A percentile compares a stretch with the other conserved stretches of the same genome.
These are phyloP conservation scores for Nannochloropsis gaditana DNA, from an alignment of 108 stramenopile genomes.

Conservation along the genomic window DNA sequence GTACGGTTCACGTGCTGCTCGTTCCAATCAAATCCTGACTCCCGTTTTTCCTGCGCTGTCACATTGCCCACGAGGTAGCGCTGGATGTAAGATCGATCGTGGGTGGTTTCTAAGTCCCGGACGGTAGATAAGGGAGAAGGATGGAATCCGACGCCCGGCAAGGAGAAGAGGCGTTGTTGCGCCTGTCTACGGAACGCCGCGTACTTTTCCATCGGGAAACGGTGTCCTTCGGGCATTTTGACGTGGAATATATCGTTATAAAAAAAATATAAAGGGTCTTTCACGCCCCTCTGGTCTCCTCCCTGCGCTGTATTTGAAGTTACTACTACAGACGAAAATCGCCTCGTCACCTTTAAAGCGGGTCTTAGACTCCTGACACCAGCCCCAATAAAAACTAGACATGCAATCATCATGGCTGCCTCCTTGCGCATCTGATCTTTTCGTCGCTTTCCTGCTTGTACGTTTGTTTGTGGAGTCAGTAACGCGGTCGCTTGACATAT, in stretches of 20 bases:
- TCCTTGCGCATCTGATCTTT: neutral
- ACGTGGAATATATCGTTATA: slow-evolving; percentile 91
- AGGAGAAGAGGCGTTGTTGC: neutral
- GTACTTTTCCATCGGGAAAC: slow-evolving; percentile 91
- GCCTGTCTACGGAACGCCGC: slow-evolving; percentile 58
- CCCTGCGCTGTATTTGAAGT: too few species aligned
- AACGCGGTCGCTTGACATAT: too few species aligned
- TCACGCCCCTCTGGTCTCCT: neutral
- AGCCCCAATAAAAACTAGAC: neutral
- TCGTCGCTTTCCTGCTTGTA: neutral
- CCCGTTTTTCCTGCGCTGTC: slow-evolving; percentile 70
- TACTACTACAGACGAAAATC: too few species aligned
- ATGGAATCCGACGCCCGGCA: slow-evolving; percentile 56
- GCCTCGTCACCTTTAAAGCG: too few species aligned
- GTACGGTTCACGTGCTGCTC: slow-evolving; percentile 65
- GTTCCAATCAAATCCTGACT: slow-evolving; percentile 88
- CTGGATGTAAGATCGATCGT: slow-evolving; percentile 65
- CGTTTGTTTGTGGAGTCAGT: too few species aligned
- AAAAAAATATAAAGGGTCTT: slow-evolving; percentile 39
- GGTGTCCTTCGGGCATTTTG: slow-evolving; percentile 68
- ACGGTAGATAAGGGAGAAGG: slow-evolving; percentile 71
- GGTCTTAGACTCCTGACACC: neutral
- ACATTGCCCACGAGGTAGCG: slow-evolving; percentile 66
- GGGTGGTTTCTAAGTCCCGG: slow-evolving; percentile 71
- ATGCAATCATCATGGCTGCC: neutral